Base-by-base conservation (phyloP, 495 filamentous ascomycete species). In the Monascus purpureus region DNA sequence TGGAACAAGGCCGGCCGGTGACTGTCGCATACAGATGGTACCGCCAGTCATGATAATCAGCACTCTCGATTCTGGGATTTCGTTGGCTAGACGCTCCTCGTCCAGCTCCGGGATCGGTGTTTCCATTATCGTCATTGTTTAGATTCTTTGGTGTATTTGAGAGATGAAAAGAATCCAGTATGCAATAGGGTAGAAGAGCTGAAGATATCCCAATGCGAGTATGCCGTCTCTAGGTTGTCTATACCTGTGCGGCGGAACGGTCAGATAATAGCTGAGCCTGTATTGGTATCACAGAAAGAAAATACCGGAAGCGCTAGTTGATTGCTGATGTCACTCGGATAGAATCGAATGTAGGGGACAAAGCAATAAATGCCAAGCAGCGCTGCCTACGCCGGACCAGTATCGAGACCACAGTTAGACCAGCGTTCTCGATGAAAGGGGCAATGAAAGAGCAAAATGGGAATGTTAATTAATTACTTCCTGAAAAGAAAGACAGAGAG, bases 21-120 rank as follows among this genome's bases (percentile, higher is more conserved):
- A 79, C 8, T 66, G 71, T 46, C 72, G 70, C 90, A 97, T 97
- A 56, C 86, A 95, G 35, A 97, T 96, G 1, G 90, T 96, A 13
- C 90, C 90, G 28, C 90, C 86, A 9, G 87, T 93, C 70, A 88
- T 88, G 57, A 93, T 82, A 38, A 93, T 78, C 35, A 93, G 63
- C 6, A 93, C 81, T 35, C 84, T 65, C 0, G 82, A 82, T 52
- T 93, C 86, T n/a, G 42, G 55, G 16, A 57, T 28, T 11, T 41
- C 11, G 25, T 43, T 42, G 11, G 57, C 51, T 2, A 41, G 18
- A 29, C 43, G 45, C 14, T 33, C 32, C 12, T 50, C 39, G 13
- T 36, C 46, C 44, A 48, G 22, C 27, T 43, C 40, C 6, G 50
- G 50, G 16, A 53, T 44, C 13, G 32, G 18, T 19, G 38, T 43